Evolutionary conservation across 768 basidiomycete genomes (phyloP), one percentile per base, ranked within the genome.

Genomic region (Mycena latifolia): DNA sequence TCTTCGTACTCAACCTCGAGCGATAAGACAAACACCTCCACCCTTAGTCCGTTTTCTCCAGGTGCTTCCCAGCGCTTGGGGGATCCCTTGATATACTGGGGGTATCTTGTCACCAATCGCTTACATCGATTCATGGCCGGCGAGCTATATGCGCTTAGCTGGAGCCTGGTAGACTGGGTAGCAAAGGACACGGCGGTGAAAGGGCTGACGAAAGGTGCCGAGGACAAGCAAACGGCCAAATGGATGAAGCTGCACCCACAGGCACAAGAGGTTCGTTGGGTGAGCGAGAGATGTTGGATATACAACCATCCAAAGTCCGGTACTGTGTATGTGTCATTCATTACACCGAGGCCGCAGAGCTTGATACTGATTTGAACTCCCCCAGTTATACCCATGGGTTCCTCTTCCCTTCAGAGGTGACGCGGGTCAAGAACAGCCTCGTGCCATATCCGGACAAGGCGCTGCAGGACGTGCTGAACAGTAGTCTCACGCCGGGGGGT

Each of bases 291-390:
- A 28, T 99, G 97, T 78, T 97, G 95, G 94, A 94, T 99, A 69
- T 98, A 99, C 78, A 96, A 99, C 75, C 97, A 98, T 78, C 97
- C 97, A 2, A 91, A 95, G 53, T 89, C 93, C 18, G 92, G 93
- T 52, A 98, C 96, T 22, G 96, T 97, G 89, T 96, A 82, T 74
- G 93, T 84, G n/a, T n/a, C n/a, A n/a, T n/a, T n/a, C 29, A 27
- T 31, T 58, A 61, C 48, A 61, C 60, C 55, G 29, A 50, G 22
- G 28, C 22, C 29, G 39, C 22, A 37, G 25, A 65, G 35, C 33
- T 39, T 25, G 25, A 52, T 69, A 51, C 60, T 58, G 46, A 60
- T 52, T 54, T 64, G 51, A 52, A 24, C 1, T 68, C 27, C 20
- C n/a, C 57, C 61, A 95, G 94, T 14, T 97, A 98, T 75, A 89